These are phyloP conservation scores for Amanita jacksonii DNA, from an alignment of 768 basidiomycete genomes.

Conservation along the genomic window DNA sequence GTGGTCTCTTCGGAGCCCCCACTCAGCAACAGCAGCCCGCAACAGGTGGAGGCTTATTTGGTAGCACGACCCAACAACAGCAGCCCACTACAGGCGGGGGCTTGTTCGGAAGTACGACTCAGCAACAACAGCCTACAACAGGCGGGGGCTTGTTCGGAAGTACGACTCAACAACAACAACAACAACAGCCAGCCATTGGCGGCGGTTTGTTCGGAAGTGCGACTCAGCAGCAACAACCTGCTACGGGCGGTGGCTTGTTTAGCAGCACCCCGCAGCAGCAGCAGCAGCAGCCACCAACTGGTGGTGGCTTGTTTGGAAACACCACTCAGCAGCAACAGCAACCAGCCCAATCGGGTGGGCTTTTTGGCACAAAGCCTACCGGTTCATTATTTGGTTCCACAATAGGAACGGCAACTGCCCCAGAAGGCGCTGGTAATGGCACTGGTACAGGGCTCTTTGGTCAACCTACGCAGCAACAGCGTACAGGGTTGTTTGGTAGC, in stretches of 20 bases:
- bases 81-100: constrained; percentile 15
- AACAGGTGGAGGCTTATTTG: constrained; percentile 18
- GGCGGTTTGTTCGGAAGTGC: constrained; percentile 16
- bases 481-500: constrained; percentile 23
- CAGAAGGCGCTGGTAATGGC: too few species aligned
- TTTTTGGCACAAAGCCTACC: constrained; percentile 13
- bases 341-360: constrained; percentile 5
- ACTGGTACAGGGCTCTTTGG: constrained; percentile 19
- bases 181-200: constrained; percentile 8
- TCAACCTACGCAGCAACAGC: constrained; percentile 16
- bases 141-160: constrained; percentile 9
- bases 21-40: constrained; percentile 12
- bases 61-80: constrained; percentile 11
- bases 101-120: constrained; percentile 15
- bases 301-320: constrained; percentile 8
- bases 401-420: constrained; percentile 15
- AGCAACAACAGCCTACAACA: constrained; percentile 9
- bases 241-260: constrained; percentile 12
- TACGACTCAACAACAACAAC: constrained; percentile 10
- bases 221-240: constrained; percentile 4
- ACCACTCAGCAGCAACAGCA: constrained; percentile 5
- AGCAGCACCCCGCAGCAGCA: too few species aligned
- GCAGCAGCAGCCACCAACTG: constrained; percentile 9
- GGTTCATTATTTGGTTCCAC: constrained; percentile 17
- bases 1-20: constrained; percentile 15